Percentiles rank a stretch among this genome's conserved stretches.
Conservation (phyloP, 495 filamentous ascomycete species). For the Penicillium alfredii region DNA sequence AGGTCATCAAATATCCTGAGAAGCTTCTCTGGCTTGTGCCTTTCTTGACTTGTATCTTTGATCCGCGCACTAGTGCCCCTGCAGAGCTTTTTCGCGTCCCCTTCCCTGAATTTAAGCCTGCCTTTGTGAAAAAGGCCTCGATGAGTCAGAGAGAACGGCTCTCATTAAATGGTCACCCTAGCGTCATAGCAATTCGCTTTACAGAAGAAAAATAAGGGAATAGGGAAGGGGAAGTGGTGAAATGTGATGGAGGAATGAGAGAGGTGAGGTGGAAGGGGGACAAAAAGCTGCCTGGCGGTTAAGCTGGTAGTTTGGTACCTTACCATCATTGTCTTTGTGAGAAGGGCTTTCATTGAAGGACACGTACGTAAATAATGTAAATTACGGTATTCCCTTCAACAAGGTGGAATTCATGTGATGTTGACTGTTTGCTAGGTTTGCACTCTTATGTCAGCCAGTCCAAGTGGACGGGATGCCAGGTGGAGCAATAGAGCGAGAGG, state of each 20-base stretch:
- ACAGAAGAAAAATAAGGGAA: constrained; percentile 29
- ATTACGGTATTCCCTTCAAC: constrained; percentile 3
- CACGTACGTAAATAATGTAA: background rate
- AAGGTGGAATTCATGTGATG: constrained; percentile 12
- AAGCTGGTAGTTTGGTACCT: background rate
- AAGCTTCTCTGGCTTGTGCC: constrained; percentile 10
- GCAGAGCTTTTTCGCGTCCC: constrained; percentile 10
- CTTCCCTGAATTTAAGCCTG: constrained; percentile 25
- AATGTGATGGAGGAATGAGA: constrained; percentile 15
- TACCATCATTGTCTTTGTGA: background rate
- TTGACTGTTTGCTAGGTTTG: constrained; percentile 16
- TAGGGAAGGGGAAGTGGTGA: constrained; percentile 19
- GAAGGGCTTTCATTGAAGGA: background rate
- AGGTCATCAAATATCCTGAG: constrained; percentile 2
- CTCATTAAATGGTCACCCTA: constrained; percentile 37
- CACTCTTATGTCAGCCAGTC: constrained; percentile 14
- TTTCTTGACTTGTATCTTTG: constrained; percentile 10
- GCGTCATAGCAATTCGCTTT: constrained; percentile 44
- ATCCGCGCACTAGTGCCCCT: constrained; percentile 12
- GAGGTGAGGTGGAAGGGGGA: constrained; percentile 14
- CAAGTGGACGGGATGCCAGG: constrained; percentile 10
- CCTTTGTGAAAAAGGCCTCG: constrained; percentile 17
- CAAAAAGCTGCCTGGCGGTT: constrained; percentile 9
- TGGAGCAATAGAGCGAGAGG: constrained; percentile 17
- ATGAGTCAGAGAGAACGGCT: constrained; percentile 23